Percentiles rank a stretch among this genome's conserved stretches.
These are phyloP conservation scores for Dactylellina drechsleri DNA, from an alignment of 2,329 filamentous ascomycete genomes.

Conservation along the genomic window DNA sequence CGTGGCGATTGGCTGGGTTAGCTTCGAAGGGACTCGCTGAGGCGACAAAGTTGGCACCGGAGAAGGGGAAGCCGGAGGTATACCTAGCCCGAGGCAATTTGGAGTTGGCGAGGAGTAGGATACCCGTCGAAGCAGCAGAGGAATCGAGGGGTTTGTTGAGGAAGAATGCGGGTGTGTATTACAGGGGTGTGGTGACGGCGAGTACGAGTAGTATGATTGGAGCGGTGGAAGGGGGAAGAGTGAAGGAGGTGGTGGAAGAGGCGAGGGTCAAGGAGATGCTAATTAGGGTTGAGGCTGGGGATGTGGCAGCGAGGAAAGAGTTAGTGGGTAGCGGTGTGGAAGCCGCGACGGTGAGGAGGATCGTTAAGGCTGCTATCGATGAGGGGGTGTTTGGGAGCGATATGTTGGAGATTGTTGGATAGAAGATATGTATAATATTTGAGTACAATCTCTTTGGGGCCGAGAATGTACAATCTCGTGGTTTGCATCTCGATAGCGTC, in stretches of 20 bases:
- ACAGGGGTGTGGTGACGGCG: slow-evolving; percentile 51
- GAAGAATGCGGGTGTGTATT: slow-evolving; percentile 58
- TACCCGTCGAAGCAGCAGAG: slow-evolving; percentile 45
- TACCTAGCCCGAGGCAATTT: slow-evolving; percentile 57
- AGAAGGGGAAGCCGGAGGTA: slow-evolving; percentile 51
- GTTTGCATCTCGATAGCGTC: too few species aligned
- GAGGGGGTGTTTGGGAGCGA: slow-evolving; percentile 59
- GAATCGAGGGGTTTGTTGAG: slow-evolving; percentile 48
- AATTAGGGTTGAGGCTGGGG: slow-evolving; percentile 54
- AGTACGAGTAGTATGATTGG: slow-evolving; percentile 32
- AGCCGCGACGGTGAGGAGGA: slow-evolving; percentile 32
- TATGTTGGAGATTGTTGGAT: slow-evolving; percentile 1
- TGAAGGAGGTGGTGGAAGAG: slow-evolving; percentile 53
- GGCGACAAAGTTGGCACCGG: slow-evolving; percentile 55
- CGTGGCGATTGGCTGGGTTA: slow-evolving; percentile 55
- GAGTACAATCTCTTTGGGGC: too few species aligned
- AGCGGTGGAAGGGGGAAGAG: slow-evolving; percentile 47
- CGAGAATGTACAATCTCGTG: too few species aligned
- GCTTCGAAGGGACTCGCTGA: slow-evolving; percentile 50
- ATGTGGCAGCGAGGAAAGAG: slow-evolving; percentile 32
- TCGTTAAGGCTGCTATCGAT: slow-evolving; percentile 55
- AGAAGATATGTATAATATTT: too few species aligned
- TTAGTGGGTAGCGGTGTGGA: slow-evolving; percentile 17
- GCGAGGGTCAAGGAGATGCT: slow-evolving; percentile 56
- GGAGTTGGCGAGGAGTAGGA: slow-evolving; percentile 55